Conservation (phyloP, 2,329 filamentous ascomycete genomes). For the Emericellopsis cladophorae region DNA sequence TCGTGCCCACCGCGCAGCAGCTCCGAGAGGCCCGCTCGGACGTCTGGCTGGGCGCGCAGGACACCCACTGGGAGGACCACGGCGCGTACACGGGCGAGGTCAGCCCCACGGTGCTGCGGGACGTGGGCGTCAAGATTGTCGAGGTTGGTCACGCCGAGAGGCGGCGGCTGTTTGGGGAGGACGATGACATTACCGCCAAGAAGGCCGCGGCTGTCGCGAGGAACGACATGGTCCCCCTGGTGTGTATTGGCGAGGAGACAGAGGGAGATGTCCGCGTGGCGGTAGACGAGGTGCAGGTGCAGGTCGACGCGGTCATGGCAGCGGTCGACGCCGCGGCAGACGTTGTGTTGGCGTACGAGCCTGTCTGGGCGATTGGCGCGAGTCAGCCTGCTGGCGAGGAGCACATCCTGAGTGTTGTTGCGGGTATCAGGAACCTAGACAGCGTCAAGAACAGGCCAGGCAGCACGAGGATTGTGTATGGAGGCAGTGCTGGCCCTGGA, state of each 20-base stretch:
- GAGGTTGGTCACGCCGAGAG: slow-evolving; percentile 77
- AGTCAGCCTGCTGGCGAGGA: slow-evolving; percentile 56
- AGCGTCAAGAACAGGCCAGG: slow-evolving; percentile 38
- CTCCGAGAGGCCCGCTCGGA: slow-evolving; percentile 27
- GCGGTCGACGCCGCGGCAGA: slow-evolving; percentile 48
- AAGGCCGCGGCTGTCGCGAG: slow-evolving; percentile 58
- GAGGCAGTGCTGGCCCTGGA: slow-evolving; percentile 71
- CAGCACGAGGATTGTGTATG: slow-evolving; percentile 61
- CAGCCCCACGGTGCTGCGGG: slow-evolving; percentile 52
- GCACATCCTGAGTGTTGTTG: slow-evolving; percentile 60
- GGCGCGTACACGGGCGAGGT: slow-evolving; percentile 73
- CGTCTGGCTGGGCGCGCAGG: slow-evolving; percentile 58
- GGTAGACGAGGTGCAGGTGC: slow-evolving; percentile 61
- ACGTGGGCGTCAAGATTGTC: slow-evolving; percentile 59
- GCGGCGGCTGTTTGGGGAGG: slow-evolving; percentile 59
- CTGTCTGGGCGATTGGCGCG: slow-evolving; percentile 80
- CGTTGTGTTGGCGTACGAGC: slow-evolving; percentile 73
- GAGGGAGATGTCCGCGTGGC: slow-evolving; percentile 39
- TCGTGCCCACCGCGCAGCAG: slow-evolving; percentile 38
- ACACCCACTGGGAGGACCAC: slow-evolving; percentile 55
- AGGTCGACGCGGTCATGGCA: slow-evolving; percentile 47
- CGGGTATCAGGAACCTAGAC: slow-evolving; percentile 43
- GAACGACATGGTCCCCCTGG: slow-evolving; percentile 62
- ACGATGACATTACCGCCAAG: slow-evolving; percentile 50
- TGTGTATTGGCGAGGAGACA: slow-evolving; percentile 67